A percentile compares a stretch with the other conserved stretches of the same genome.
These are phyloP conservation scores for Endocladia muricata DNA, from an alignment of 31 red algal genomes.

Conservation along the genomic window DNA sequence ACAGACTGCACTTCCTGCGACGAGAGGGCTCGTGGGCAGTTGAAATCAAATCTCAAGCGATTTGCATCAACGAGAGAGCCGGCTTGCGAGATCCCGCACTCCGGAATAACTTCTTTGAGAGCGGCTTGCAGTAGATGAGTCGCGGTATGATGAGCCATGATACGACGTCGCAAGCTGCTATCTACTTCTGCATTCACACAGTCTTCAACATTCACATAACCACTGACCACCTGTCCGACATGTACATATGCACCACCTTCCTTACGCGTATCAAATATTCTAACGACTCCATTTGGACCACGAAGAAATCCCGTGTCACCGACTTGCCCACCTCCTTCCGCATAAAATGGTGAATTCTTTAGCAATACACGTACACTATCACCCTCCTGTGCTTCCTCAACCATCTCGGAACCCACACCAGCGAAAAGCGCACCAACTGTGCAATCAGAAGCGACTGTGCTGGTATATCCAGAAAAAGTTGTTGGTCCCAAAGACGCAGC, in stretches of 20 bases:
- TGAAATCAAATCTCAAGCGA: slow-evolving; percentile 95
- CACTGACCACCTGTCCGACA: slow-evolving; percentile 46
- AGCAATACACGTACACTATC: slow-evolving; percentile 60
- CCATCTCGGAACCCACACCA: not conserved
- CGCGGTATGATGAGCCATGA: slow-evolving; percentile 88
- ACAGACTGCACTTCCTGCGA: slow-evolving; percentile 59
- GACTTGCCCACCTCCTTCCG: slow-evolving; percentile 95
- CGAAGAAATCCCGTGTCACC: slow-evolving; percentile 71
- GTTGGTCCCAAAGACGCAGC: slow-evolving; percentile 25
- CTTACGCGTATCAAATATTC: slow-evolving; percentile 62
- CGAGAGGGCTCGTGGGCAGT: slow-evolving; percentile 59
- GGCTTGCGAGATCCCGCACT: slow-evolving; percentile 82
- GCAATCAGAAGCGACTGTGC: not conserved
- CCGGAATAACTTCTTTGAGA: slow-evolving; percentile 64
- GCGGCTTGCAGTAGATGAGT: slow-evolving; percentile 95
- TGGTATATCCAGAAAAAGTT: slow-evolving; percentile 43
- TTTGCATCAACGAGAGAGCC: slow-evolving; percentile 89
- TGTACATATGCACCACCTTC: slow-evolving; percentile 75
- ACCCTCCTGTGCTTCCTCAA: not conserved
- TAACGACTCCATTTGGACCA: slow-evolving; percentile 34
- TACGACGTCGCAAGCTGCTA: slow-evolving; percentile 37
- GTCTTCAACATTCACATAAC: slow-evolving; percentile 53
- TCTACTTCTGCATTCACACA: slow-evolving; percentile 63
- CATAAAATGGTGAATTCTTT: slow-evolving; percentile 86
- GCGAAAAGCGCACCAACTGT: slow-evolving; percentile 15